Evolutionary conservation across 768 basidiomycete species (phyloP), one percentile per base, ranked within the genome.

Genomic region (Russula sp.): DNA sequence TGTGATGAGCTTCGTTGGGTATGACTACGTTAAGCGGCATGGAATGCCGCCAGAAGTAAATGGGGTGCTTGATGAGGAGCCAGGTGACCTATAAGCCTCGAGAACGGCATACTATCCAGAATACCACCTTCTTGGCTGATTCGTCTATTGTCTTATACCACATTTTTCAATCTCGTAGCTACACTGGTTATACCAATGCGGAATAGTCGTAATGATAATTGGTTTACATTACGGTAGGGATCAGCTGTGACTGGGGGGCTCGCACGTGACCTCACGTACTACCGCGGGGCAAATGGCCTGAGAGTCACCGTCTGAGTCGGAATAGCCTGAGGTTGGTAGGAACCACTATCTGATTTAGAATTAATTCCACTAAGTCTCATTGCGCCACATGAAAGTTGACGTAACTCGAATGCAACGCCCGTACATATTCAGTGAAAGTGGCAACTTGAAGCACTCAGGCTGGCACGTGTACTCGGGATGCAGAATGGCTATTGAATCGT

Each of bases 1-100:
- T 68, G 81, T 86, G 40, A 82, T 85, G 84, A 82, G 77, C 65
- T 84, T 86, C 64, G 80, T 84, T 61, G 84, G 84, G 14, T 79
- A 85, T 67, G 78, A 76, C 57, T 85, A 85, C 68, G 74, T 75
- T 61, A 80, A 73, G 65, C 71, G 72, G 63, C 70, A 60, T 45
- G 50, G 57, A 62, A 51, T 55, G 35, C 42, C 34, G 39, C 16
- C 62, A 10, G 57, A 65, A 13, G 45, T 8, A 32, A 49, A 59
- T 55, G 62, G 42, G 35, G 40, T 42, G n/a, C 27, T 31, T 14
- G 48, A 51, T 16, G 65, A 59, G 31, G 57, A 39, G 31, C n/a
- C 13, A 3, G 53, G 34, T 51, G 42, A 47, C 57, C 48, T 27
- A 16, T 63, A 34, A 63, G 14, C 42, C 2, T 16, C 34, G 31